Conservation (phyloP, 305 asterid species). For the Lippia alba region DNA sequence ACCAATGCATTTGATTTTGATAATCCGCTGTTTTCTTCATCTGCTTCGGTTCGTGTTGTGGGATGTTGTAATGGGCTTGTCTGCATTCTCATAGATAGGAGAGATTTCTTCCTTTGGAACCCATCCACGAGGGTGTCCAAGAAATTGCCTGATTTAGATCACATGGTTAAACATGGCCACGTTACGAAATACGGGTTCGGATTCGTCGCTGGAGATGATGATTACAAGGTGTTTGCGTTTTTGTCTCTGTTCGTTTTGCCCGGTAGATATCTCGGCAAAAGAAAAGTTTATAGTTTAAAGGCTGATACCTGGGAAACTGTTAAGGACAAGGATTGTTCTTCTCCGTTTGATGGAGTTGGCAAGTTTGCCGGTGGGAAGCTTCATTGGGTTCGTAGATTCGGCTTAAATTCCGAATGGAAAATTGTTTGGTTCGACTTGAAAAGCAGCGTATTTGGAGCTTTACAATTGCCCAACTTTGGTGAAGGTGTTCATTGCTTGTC, state of each 20-base stretch:
- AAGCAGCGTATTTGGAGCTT: constrained; percentile 25
- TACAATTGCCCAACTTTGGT: constrained; percentile 31
- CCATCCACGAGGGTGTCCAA: constrained; percentile 33
- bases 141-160: constrained; percentile 30
- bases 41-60: constrained; percentile 29
- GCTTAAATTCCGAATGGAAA: background rate
- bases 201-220: constrained; percentile 31
- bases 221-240: constrained; percentile 47
- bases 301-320: constrained; percentile 39
- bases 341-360: constrained; percentile 29
- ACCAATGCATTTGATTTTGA: constrained; percentile 15
- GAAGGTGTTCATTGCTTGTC: background rate
- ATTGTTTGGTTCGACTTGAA: constrained; percentile 42
- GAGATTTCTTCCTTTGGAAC: constrained; percentile 41
- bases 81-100: constrained; percentile 25
- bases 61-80: constrained; percentile 54
- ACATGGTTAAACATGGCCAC: background rate
- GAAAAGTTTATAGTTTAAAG: constrained; percentile 37
- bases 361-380: constrained; percentile 49
- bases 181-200: constrained; percentile 39
- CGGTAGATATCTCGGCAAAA: constrained; percentile 13
- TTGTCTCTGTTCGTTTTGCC: constrained; percentile 7
- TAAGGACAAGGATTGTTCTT: constrained; percentile 17
- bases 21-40: constrained; percentile 28
- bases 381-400: constrained; percentile 39